phyloP scores from a whole-genome alignment of 2,329 filamentous ascomycete species.

The Colletotrichum somersetense region DNA sequence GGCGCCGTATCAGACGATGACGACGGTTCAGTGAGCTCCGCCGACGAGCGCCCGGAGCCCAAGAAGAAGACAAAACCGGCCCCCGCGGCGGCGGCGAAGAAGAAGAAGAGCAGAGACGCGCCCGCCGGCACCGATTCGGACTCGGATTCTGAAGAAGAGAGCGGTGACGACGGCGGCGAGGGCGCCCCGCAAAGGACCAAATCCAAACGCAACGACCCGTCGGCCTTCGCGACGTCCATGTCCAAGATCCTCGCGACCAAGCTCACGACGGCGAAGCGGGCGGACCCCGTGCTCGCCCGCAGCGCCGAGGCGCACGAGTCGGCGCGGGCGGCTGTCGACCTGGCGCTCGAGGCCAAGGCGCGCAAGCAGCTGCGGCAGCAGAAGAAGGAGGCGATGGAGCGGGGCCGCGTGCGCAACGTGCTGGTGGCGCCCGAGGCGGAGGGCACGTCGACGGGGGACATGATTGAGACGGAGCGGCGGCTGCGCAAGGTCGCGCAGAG shows the following conservation, averaged over 20 bases:
- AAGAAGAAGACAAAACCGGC: constrained; percentile 46
- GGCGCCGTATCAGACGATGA: constrained; percentile 55
- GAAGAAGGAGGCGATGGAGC: constrained; percentile 83
- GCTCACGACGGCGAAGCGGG: constrained; percentile 82
- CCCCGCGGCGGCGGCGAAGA: constrained; percentile 39
- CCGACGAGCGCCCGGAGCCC: constrained; percentile 50
- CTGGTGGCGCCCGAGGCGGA: constrained; percentile 67
- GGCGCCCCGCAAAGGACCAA: constrained; percentile 59
- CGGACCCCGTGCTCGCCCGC: constrained; percentile 91
- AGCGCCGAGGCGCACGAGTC: constrained; percentile 80
- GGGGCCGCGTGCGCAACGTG: constrained; percentile 90
- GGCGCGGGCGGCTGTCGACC: constrained; percentile 78
- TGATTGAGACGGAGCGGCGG: constrained; percentile 79
- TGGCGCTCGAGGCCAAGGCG: constrained; percentile 85
- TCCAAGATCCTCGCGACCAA: constrained; percentile 94
- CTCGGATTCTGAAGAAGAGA: constrained; percentile 47
- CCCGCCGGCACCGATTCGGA: constrained; percentile 47
- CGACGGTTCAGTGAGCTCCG: constrained; percentile 53
- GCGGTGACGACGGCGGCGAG: constrained; percentile 49
- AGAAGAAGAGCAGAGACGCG: constrained; percentile 41
- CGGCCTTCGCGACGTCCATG: constrained; percentile 91
- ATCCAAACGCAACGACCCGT: constrained; percentile 91
- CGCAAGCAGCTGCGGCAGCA: constrained; percentile 83
- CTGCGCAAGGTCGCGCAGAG: constrained; percentile 90
- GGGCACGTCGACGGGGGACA: constrained; percentile 63